Evolutionary conservation across 495 filamentous ascomycete genomes (phyloP).

Genomic region (Penicillium cinerascens): DNA sequence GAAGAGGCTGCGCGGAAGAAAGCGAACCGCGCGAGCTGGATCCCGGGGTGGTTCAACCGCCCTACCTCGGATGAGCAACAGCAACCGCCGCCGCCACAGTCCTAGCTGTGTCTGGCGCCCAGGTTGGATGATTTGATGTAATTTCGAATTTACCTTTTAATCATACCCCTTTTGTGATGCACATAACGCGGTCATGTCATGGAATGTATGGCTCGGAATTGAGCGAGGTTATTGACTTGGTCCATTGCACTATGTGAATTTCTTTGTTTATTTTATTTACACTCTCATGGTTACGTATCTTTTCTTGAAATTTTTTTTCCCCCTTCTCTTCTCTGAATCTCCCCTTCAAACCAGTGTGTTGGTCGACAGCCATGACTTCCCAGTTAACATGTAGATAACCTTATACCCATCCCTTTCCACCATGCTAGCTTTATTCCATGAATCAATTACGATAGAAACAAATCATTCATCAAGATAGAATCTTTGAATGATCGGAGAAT

Average conservation of each 20-base stretch:
- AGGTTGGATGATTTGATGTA: slow-evolving; percentile 28
- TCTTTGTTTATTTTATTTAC: neutral
- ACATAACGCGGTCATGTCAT: slow-evolving; percentile 27
- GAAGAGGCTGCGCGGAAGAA: slow-evolving; percentile 53
- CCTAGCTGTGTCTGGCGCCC: slow-evolving; percentile 4
- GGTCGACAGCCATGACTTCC: neutral
- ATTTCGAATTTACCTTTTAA: slow-evolving; percentile 22
- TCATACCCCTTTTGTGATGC: slow-evolving; percentile 31
- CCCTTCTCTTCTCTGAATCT: neutral
- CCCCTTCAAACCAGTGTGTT: neutral
- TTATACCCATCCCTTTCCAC: slow-evolving; percentile 10
- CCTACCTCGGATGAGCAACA: slow-evolving; percentile 21
- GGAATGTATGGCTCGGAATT: slow-evolving; percentile 9
- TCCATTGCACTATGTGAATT: slow-evolving; percentile 9
- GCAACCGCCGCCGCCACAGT: slow-evolving; percentile 7
- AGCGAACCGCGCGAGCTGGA: slow-evolving; percentile 61
- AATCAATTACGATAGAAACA: neutral
- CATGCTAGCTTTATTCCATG: neutral
- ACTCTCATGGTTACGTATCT: neutral
- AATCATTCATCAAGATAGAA: neutral
- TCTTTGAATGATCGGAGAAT: neutral
- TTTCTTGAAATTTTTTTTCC: neutral
- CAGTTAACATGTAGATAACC: neutral
- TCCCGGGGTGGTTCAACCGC: slow-evolving; percentile 52
- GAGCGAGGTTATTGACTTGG: slow-evolving; percentile 12